Percentiles rank a stretch among this genome's conserved stretches.
Conservation (phyloP, 2,329 filamentous ascomycete genomes). For the Diaporthe aspalathi region DNA sequence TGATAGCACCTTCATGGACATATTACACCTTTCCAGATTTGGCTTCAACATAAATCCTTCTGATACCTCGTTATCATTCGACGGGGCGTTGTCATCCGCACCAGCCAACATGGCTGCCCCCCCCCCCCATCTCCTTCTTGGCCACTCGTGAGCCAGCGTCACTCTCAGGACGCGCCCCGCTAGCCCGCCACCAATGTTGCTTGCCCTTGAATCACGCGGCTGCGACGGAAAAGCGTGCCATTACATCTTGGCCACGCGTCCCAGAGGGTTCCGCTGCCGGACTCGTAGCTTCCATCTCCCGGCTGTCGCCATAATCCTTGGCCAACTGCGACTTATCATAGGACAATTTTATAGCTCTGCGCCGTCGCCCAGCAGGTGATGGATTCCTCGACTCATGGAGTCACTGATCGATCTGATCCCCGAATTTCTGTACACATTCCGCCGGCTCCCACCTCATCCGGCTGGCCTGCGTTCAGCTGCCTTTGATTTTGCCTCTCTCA, state of each 20-base stretch:
- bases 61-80: not conserved
- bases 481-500: conserved; percentile 32
- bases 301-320: not conserved
- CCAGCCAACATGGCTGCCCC: not conserved
- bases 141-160: not conserved
- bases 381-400: not conserved
- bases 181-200: not conserved
- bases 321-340: not conserved
- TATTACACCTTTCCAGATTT: conserved; percentile 15
- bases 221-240: not conserved
- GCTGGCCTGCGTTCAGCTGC: conserved; percentile 16
- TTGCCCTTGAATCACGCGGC: not conserved
- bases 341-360: not conserved
- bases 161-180: not conserved
- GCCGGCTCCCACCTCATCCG: conserved; percentile 13
- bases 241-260: not conserved
- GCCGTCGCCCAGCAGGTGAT: not conserved
- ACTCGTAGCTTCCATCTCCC: not conserved
- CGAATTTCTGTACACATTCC: not conserved
- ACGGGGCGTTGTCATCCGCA: not conserved
- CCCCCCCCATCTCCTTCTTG: not conserved
- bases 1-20: conserved; percentile 12
- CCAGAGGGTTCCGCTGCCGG: not conserved
- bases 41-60: not conserved
- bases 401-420: not conserved